Evolutionary conservation across 208 protist species (phyloP), one percentile per base, ranked within the genome.

Genomic region (Trypanosoma platydactyli): DNA sequence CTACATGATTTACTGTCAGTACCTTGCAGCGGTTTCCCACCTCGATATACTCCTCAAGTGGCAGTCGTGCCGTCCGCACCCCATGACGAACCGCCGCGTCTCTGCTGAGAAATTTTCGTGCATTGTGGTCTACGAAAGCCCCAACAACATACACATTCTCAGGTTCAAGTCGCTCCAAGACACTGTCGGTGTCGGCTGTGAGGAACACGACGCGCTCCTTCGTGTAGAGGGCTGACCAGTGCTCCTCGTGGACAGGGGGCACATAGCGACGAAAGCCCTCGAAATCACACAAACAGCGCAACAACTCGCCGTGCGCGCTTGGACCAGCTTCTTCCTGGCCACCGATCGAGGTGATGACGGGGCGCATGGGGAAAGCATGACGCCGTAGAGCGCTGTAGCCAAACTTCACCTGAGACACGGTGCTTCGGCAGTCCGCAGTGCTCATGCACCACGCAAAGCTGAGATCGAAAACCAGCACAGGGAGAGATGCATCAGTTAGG

Each of bases 361-460:
- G 88, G 2, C 84, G 79, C 48, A 96, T 74, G 0, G 83, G 86
- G 56, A 96, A 96, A 27, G 67, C 71, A 11, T 79, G 75, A 24
- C 64, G 75, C 22, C 83, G 81, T 51, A 96, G 66, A 18, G 75
- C 57, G 59, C 88, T 94, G 80, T 96, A 94, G 64, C 79, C 83
- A 38, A 92, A 78, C 77, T 93, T 91, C 38, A 96, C 63, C 80
- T 96, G 91, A 42, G 86, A 73, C 22, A 93, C 78, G 0, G 88
- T 94, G 72, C 88, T 94, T 48, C 83, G 83, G 18, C 83, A 86
- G 58, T 96, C 86, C 0, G 77, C 48, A 33, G 66, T 67, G 4
- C 75, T 89, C 91, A 96, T 96, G 56, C 84, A 92, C 83, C 84
- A 90, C 5, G 83, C 74, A 70, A 96, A 94, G 73, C 88, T 94